Conservation (phyloP, 495 filamentous ascomycete genomes). For the Podospora conica region DNA sequence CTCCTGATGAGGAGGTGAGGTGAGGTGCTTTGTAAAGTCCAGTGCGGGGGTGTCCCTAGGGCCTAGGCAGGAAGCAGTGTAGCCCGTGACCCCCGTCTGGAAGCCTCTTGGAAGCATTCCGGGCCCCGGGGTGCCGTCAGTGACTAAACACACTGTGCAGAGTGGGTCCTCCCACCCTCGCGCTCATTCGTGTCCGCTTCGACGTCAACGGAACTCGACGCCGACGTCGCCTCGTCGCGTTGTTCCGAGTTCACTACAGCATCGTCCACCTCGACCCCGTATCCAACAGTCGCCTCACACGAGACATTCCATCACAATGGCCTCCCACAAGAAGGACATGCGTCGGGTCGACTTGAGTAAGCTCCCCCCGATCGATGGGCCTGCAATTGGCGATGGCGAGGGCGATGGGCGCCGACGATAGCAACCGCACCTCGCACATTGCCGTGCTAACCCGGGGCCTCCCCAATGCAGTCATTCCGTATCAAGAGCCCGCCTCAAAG, state of each 20-base stretch:
- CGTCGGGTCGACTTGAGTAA: constrained; percentile 76
- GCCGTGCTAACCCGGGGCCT: not conserved
- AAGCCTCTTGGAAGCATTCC: not conserved
- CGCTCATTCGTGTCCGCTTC: constrained; percentile 1
- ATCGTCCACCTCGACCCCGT: not conserved
- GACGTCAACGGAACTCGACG: not conserved
- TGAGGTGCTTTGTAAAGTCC: not conserved
- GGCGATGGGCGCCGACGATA: not conserved
- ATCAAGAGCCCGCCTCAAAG: constrained; percentile 42
- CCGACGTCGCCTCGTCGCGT: not conserved
- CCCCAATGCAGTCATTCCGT: constrained; percentile 41
- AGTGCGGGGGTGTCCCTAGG: not conserved
- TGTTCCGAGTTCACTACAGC: not conserved
- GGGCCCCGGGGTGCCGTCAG: not conserved
- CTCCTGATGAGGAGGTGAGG: not conserved
- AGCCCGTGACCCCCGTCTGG: not conserved
- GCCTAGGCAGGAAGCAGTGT: no score
- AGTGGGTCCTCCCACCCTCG: not conserved
- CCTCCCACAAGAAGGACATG: constrained; percentile 74
- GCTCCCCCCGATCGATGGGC: constrained; percentile 10
- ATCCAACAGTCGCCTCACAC: not conserved
- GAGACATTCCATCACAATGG: constrained; percentile 42
- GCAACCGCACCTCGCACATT: not conserved
- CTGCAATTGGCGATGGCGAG: not conserved
- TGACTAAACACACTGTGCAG: not conserved